Evolutionary conservation across 1,284 basidiomycete genomes (phyloP).

Genomic region (Dichomitus squalens): DNA sequence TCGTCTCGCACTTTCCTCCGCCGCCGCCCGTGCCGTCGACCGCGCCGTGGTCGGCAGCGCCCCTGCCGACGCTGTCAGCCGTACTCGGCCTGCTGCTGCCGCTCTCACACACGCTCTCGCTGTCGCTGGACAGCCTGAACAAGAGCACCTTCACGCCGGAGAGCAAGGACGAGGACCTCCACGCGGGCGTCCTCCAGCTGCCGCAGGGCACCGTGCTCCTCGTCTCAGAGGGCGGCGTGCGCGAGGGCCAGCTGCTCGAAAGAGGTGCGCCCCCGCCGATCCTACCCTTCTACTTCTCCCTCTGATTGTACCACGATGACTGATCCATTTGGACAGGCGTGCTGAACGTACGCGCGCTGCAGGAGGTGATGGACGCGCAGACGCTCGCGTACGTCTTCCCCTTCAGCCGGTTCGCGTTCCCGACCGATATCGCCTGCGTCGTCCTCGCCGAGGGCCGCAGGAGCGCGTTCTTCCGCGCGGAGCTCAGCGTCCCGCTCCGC

Average conservation of each 20-base stretch:
- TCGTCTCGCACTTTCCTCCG: constrained; percentile 61
- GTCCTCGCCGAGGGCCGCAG: constrained; percentile 68
- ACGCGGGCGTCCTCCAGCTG: constrained; percentile 77
- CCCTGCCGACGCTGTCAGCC: constrained; percentile 46
- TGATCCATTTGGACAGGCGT: constrained; percentile 48
- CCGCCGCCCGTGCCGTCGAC: constrained; percentile 35
- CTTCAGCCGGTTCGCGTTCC: constrained; percentile 74
- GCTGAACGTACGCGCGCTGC: constrained; percentile 68
- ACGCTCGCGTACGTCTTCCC: constrained; percentile 83
- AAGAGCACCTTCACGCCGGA: constrained; percentile 61
- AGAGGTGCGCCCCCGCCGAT: constrained; percentile 44
- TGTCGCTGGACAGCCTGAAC: constrained; percentile 67
- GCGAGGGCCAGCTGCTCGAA: constrained; percentile 68
- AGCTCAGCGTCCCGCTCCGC: constrained; percentile 50
- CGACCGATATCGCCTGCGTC: constrained; percentile 72
- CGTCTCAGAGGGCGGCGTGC: constrained; percentile 67
- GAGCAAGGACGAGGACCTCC: constrained; percentile 73
- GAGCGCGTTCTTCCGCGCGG: constrained; percentile 71
- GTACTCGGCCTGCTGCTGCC: constrained; percentile 63
- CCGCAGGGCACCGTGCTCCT: constrained; percentile 64
- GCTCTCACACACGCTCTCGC: constrained; percentile 48
- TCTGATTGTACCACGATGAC: neutral
- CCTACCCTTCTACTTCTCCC: neutral
- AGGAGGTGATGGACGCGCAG: constrained; percentile 69
- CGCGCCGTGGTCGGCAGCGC: constrained; percentile 1